Evolutionary conservation across 2,329 filamentous ascomycete species (phyloP).

Genomic region (Basipetospora chlamydospora): DNA sequence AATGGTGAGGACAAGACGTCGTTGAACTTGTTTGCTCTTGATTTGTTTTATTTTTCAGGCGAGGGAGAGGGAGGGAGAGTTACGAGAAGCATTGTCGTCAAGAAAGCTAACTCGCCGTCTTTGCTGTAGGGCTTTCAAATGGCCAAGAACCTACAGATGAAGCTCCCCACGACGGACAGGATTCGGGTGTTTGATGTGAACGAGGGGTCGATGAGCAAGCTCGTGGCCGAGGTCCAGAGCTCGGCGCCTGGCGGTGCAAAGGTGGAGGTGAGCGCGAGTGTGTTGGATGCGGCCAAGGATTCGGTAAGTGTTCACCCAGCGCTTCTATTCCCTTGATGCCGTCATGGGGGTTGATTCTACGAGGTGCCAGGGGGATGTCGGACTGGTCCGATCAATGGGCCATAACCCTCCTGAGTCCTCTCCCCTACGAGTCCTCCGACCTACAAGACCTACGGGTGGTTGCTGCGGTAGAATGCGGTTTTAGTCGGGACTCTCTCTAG

Average conservation of each 20-base stretch:
- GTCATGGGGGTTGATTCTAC: too few relatives aligned
- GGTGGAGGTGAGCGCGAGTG: constrained; percentile 28
- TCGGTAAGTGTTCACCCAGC: too few relatives aligned
- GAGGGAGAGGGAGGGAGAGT: constrained; percentile 2
- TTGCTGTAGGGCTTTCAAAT: constrained; percentile 42
- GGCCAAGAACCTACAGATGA: constrained; percentile 46
- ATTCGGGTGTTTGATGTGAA: constrained; percentile 45
- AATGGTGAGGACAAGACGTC: constrained; percentile 30
- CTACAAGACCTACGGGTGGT: neutral
- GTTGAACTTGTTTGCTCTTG: too few relatives aligned
- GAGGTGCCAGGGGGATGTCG: neutral
- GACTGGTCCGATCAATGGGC: neutral
- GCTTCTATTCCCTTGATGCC: constrained; percentile 10
- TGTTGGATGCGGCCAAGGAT: constrained; percentile 32
- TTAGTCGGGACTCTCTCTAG: too few relatives aligned
- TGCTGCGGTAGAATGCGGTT: too few relatives aligned
- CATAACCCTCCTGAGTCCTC: neutral
- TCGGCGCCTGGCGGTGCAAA: constrained; percentile 28
- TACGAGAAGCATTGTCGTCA: neutral
- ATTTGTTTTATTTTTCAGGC: constrained; percentile 7
- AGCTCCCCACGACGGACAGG: constrained; percentile 34
- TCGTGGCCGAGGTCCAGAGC: constrained; percentile 31
- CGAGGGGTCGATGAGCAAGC: constrained; percentile 26
- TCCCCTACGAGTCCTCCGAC: too few relatives aligned
- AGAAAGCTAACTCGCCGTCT: too few relatives aligned